Evolutionary conservation across 208 protist genomes (phyloP), one percentile per base, ranked within the genome.

Genomic region (Phytomonas sp.): DNA sequence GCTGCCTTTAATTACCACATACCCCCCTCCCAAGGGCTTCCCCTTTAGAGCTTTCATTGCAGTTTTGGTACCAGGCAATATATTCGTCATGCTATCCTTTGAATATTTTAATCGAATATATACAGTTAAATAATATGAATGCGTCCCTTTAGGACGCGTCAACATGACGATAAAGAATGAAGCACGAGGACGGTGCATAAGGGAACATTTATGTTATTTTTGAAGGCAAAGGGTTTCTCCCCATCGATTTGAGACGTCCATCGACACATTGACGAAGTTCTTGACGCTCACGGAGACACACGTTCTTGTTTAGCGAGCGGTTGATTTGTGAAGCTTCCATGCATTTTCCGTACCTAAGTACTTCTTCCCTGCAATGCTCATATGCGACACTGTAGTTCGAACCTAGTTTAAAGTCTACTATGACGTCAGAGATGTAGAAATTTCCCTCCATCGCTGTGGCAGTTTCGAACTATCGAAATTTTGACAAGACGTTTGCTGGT

Each of bases 251-350:
- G 11, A 75, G 62, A 64, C 88, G 74, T 66, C 69, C 65, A 31
- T 87, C 73, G 17, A 93, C 85, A 70, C 89, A 95, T 29, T 73
- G 69, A 7, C 85, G 80, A 34, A 95, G 75, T 46, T 68, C 77
- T 20, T 75, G 61, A 13, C 90, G 80, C 70, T 93, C 81, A 68
- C 80, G 72, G 15, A 64, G 20, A 66, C 90, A 95, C 66, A 73
- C 76, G 60, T 86, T 82, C 13, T 82, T 73, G 53, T 81, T 62
- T 11, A 93, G 69, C 51, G 77, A 75, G 2, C 84, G 78, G 62
- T 95, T 95, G 46, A 95, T 82, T 71, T 93, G 87, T 11, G 81
- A 78, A 5, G 75, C 80, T 72, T 95, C 90, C 15, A 95, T 66
- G 71, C 90, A 95, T 65, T 68, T 37, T 3, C 86, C 90, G 61